Base-by-base conservation (phyloP, 768 basidiomycete genomes). In the Mycena albidolilacea region DNA sequence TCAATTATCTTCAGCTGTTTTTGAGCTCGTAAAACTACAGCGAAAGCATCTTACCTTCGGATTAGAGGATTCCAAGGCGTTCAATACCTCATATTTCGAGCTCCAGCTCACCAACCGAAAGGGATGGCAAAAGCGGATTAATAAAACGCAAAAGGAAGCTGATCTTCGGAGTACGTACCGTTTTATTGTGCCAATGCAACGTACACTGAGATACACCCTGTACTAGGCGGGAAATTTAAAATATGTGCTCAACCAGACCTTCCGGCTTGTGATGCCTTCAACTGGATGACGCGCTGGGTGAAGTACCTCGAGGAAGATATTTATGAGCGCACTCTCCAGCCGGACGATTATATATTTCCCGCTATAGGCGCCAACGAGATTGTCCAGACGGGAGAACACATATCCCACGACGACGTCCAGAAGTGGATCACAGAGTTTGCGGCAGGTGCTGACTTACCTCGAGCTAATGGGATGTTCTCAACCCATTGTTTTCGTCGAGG, bases 311-410 rank as follows among this genome's bases (percentile, higher is more conserved):
- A 80, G 69, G 70, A 59, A 72, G 78, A 70, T 44, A 30, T 73
- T 77, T 72, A 62, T 43, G 54, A 80, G 38, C 67, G 77, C 3
- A 43, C 65, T 2, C 77, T 84, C 0, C 30, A 41, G 3, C 67
- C 69, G 0, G 78, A 81, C 2, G 81, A 85, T 44, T 81, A 75
- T 44, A n/a, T 85, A 4, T 85, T 85, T 67, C 83, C 82, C 0
- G 39, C 43, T 5, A 78, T 84, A 12, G 74, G 75, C 8, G 35
- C 72, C 1, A 82, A 80, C 64, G 80, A 80, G 0, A 30, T 30
- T 30, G 30, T 30, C 3, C 30, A 30, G 5, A 43, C 41, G 1
- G 41, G 41, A 12, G 41, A 43, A 5, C 41, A 43, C 4, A 43
- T 43, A 43, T 43, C 41, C 12, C 41, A 43, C 46, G 15, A 48